phyloP scores from a whole-genome alignment of 306 rosid genomes.

The Dalbergia cochinchinensis region DNA sequence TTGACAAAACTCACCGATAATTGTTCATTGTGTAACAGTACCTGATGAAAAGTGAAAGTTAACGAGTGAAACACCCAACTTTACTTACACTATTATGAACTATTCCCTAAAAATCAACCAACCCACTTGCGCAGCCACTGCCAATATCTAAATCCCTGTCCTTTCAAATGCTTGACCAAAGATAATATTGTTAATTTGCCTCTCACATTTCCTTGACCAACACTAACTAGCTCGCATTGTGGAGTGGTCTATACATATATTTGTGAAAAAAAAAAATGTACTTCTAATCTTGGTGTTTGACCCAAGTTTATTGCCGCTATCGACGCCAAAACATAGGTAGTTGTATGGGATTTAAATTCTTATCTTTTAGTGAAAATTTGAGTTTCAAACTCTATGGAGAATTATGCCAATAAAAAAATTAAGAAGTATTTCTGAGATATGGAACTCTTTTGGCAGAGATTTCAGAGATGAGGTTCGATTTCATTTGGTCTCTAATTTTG shows the following conservation, averaged over 20 bases:
- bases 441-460: too few species aligned
- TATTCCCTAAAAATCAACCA: neutral
- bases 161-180: neutral
- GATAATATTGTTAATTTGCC: constrained; percentile 11
- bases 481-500: neutral
- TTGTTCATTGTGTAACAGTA: too few species aligned
- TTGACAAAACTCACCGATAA: too few species aligned
- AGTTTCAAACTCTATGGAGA: neutral
- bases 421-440: too few species aligned
- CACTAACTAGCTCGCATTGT: neutral
- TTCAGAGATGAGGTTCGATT: too few species aligned
- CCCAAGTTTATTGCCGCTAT: constrained; percentile 27
- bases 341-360: neutral
- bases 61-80: too few species aligned
- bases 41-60: too few species aligned
- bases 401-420: neutral
- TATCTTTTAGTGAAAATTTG: neutral
- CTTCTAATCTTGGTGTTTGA: neutral
- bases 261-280: neutral
- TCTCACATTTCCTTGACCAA: neutral
- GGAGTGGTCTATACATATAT: neutral
- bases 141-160: neutral
- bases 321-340: neutral
- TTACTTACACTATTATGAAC: neutral
- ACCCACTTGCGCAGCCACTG: too few species aligned